These are phyloP conservation scores for Irpex sp. DNA, from an alignment of 1,284 basidiomycete species.

Conservation along the genomic window DNA sequence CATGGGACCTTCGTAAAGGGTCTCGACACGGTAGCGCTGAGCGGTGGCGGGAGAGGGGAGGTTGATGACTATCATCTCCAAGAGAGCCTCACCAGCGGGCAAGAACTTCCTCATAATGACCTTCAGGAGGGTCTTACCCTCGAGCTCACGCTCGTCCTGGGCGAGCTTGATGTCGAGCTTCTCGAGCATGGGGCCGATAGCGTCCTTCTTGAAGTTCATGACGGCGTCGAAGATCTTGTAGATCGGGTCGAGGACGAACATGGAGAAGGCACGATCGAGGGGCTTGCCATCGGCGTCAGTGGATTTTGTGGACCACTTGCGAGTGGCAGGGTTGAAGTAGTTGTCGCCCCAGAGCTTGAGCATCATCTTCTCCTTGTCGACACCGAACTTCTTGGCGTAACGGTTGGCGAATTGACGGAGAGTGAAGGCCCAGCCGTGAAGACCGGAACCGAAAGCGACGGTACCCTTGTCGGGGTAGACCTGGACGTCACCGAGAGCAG, in stretches of 20 bases:
- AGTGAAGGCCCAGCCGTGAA: conserved; percentile 99
- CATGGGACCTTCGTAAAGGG: conserved; percentile 99
- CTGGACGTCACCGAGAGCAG: conserved; percentile 94
- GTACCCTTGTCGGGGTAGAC: conserved; percentile 99
- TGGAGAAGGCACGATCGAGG: conserved; percentile 92
- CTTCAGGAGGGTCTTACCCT: conserved; percentile 97
- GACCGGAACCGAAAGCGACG: conserved; percentile 98
- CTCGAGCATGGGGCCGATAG: conserved; percentile 83
- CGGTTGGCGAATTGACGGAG: conserved; percentile 95
- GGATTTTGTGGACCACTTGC: conserved; percentile 92
- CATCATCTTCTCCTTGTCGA: conserved; percentile 99
- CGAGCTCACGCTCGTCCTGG: conserved; percentile 90
- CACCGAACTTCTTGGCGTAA: conserved; percentile 99
- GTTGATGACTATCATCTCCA: conserved; percentile 99
- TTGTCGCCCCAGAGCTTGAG: conserved; percentile 98
- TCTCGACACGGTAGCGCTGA: conserved; percentile 98
- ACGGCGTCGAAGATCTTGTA: conserved; percentile 98
- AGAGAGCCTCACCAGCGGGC: conserved; percentile 95
- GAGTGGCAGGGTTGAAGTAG: conserved; percentile 97
- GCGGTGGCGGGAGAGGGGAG: conserved; percentile 96
- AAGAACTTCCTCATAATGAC: conserved; percentile 99
- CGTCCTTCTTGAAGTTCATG: conserved; percentile 99
- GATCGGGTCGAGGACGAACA: conserved; percentile 99
- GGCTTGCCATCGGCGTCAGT: conserved; percentile 81
- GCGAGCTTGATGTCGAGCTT: conserved; percentile 96